Percentiles rank a stretch among this genome's conserved stretches.
Evolutionary conservation across 805 yeast species (phyloP).

Genomic region (Metschnikowia proteae): DNA sequence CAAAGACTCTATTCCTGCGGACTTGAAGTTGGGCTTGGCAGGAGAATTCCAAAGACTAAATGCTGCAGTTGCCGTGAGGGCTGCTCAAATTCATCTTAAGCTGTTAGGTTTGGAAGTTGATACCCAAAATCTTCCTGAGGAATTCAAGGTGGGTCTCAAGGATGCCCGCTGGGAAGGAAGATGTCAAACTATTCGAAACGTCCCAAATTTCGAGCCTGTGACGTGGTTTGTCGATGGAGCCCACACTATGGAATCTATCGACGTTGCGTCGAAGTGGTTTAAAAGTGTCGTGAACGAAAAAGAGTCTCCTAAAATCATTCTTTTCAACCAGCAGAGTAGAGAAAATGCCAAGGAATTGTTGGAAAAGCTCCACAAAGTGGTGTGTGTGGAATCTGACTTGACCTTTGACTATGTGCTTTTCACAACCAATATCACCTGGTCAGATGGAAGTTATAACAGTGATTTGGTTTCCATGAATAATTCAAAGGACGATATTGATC

Average conservation of each 20-base stretch:
- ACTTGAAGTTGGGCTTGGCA: slow-evolving; percentile 61
- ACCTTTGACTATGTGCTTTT: slow-evolving; percentile 75
- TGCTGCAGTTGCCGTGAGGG: slow-evolving; percentile 80
- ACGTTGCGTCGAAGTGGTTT: slow-evolving; percentile 83
- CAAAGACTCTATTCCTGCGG: slow-evolving; percentile 35
- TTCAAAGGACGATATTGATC: slow-evolving; percentile 72
- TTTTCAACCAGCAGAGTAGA: slow-evolving; percentile 94
- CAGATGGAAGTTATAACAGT: slow-evolving; percentile 69
- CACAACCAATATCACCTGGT: slow-evolving; percentile 90
- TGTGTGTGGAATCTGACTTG: slow-evolving; percentile 36
- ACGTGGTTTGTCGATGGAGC: slow-evolving; percentile 96
- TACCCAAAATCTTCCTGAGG: slow-evolving; percentile 39
- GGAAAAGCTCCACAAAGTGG: slow-evolving; percentile 43
- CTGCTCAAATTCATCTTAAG: slow-evolving; percentile 59
- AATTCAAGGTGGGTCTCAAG: slow-evolving; percentile 57
- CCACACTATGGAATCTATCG: slow-evolving; percentile 84
- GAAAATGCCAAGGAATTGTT: slow-evolving; percentile 68
- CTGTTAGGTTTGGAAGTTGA: slow-evolving; percentile 41
- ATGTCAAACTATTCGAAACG: slow-evolving; percentile 65
- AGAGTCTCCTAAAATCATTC: slow-evolving; percentile 44
- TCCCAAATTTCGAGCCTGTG: slow-evolving; percentile 37
- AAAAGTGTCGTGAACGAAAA: slow-evolving; percentile 18
- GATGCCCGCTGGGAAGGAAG: slow-evolving; percentile 91
- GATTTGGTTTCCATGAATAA: slow-evolving; percentile 86
- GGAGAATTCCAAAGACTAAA: slow-evolving; percentile 84